Evolutionary conservation across 2,329 filamentous ascomycete species (phyloP), one percentile per base, ranked within the genome.

Genomic region (Calonectria honghensis): DNA sequence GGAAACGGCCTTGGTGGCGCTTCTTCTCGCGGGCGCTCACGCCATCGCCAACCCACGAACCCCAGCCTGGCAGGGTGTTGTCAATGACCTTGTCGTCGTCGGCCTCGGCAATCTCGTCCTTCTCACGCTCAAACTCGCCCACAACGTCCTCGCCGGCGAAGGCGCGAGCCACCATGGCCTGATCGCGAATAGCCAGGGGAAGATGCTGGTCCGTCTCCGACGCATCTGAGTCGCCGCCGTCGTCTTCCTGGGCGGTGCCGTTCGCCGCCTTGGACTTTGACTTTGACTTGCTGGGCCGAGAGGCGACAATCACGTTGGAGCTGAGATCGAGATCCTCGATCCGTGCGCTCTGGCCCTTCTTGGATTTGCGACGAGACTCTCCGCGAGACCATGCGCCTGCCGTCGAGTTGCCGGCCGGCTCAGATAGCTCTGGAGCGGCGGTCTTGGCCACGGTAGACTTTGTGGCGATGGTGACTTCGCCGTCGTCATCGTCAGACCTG

Each of bases 1-100:
- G 85, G 81, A 93, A 92, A 24, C 91, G 89, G 70, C 89, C 90
- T 80, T 89, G 88, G 81, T 94, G 92, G 79, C 90, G 86, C 82
- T 92, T 92, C 84, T 91, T 89, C 77, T 94, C 91, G 75, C 91
- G 91, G 79, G 92, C 93, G 84, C 92, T 94, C 76, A 98, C 89
- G 24, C 96, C 96, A 20, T 94, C 92, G 76, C 97, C 97, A 6
- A 94, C 91, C 97, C 97, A 98, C 81, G 90, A 93, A 77, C 97
- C 97, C 97, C 97, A 99, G 59, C 97, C 97, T 0, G 96, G 96
- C 7, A 99, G 89, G n/a, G 94, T 94, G 78, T 94, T 94, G 83
- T 96, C 95, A 37, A 96, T 86, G 71, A 95, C 88, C 85, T 97
- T 94, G 82, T 97, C 94, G 78, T 94, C 95, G 84, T 98, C 96